A percentile compares a stretch with the other conserved stretches of the same genome.
Conservation (phyloP, 176 grass and related monocot species). For the Themeda triandra region DNA sequence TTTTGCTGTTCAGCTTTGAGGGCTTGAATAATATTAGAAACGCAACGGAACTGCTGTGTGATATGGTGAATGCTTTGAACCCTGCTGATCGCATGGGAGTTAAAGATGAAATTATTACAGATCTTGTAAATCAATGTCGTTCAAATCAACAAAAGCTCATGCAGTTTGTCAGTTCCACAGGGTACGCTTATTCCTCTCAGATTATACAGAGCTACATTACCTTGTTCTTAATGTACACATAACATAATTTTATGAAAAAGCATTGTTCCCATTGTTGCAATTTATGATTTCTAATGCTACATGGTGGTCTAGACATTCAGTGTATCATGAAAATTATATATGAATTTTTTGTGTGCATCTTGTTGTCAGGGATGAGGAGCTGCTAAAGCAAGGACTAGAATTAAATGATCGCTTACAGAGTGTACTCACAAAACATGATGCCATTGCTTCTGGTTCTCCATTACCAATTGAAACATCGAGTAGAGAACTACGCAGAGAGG, state of each 20-base stretch:
- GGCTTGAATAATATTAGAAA: slow-evolving; percentile 77
- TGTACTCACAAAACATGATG: slow-evolving; percentile 71
- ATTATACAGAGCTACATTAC: neutral
- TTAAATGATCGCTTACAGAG: slow-evolving; percentile 76
- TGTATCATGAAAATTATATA: slow-evolving; percentile 5
- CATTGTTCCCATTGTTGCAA: neutral
- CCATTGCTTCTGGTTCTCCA: slow-evolving; percentile 64
- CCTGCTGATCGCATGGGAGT: slow-evolving; percentile 66
- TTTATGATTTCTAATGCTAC: neutral
- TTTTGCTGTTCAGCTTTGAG: slow-evolving; percentile 49
- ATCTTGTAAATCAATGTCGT: slow-evolving; percentile 72
- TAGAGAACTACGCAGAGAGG: slow-evolving; percentile 35
- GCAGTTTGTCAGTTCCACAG: slow-evolving; percentile 66
- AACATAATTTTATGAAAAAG: neutral
- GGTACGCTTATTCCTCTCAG: slow-evolving; percentile 36
- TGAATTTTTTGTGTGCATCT: neutral
- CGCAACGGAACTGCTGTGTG: slow-evolving; percentile 67
- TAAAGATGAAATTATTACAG: slow-evolving; percentile 83
- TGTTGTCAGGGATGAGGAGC: slow-evolving; percentile 67
- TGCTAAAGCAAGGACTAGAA: slow-evolving; percentile 74
- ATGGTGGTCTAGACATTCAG: neutral
- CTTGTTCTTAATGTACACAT: neutral
- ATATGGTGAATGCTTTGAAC: slow-evolving; percentile 87
- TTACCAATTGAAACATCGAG: slow-evolving; percentile 31
- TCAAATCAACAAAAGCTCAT: slow-evolving; percentile 80